These are phyloP conservation scores for Ascochyta koolunga DNA, from an alignment of 2,329 filamentous ascomycete species.

Conservation along the genomic window DNA sequence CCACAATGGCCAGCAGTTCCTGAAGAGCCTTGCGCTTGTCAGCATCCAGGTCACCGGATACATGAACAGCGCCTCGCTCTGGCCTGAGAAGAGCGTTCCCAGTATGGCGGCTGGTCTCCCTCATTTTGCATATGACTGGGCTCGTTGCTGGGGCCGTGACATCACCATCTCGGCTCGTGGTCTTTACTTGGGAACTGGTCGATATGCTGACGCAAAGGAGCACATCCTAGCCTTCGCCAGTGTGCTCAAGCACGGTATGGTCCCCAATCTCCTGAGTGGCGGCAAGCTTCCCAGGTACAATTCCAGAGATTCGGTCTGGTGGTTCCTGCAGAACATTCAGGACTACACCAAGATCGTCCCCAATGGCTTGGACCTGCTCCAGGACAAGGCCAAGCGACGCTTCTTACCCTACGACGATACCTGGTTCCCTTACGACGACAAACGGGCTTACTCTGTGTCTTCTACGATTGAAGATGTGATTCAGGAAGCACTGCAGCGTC, in stretches of 20 bases:
- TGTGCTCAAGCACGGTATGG: conserved; percentile 97
- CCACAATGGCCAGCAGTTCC: conserved; percentile 81
- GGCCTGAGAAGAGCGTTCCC: conserved; percentile 82
- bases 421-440: conserved; percentile 84
- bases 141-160: conserved; percentile 95
- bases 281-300: conserved; percentile 91
- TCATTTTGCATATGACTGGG: conserved; percentile 93
- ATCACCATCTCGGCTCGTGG: conserved; percentile 95
- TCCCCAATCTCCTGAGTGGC: conserved; percentile 88
- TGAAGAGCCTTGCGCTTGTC: conserved; percentile 87
- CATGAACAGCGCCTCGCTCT: conserved; percentile 88
- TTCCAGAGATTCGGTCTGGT: conserved; percentile 95
- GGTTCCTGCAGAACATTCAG: conserved; percentile 94
- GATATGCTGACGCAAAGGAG: conserved; percentile 86
- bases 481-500: conserved; percentile 90
- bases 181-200: conserved; percentile 86
- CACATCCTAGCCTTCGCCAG: conserved; percentile 95
- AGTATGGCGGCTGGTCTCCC: conserved; percentile 90
- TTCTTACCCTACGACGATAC: conserved; percentile 96
- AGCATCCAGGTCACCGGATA: conserved; percentile 89
- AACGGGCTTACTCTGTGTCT: conserved; percentile 81
- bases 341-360: conserved; percentile 87
- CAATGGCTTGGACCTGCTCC: conserved; percentile 73
- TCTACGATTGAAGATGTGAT: conserved; percentile 88
- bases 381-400: conserved; percentile 78